phyloP scores from a whole-genome alignment of 2,329 filamentous ascomycete genomes.

The Talaromyces atroroseus region DNA sequence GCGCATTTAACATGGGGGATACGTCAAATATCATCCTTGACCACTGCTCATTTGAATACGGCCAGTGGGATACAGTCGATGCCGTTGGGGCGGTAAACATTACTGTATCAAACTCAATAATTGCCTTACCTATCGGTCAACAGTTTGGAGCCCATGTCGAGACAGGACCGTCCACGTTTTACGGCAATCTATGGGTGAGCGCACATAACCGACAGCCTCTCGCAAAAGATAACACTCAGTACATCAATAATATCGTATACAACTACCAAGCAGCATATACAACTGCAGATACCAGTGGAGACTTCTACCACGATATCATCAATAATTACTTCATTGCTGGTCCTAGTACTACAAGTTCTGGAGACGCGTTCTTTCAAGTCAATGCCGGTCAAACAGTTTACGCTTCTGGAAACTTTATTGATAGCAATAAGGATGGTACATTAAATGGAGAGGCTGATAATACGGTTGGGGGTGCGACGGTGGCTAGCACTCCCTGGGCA shows the following conservation, averaged over 20 bases:
- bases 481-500: background rate
- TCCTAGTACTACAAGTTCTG: slow-evolving; percentile 39
- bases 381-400: slow-evolving; percentile 51
- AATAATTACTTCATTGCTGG: slow-evolving; percentile 56
- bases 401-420: slow-evolving; percentile 50
- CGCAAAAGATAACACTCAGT: slow-evolving; percentile 54
- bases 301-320: slow-evolving; percentile 49
- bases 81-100: slow-evolving; percentile 45
- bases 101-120: slow-evolving; percentile 50
- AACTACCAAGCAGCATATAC: slow-evolving; percentile 56
- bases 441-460: slow-evolving; percentile 38
- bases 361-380: slow-evolving; percentile 51
- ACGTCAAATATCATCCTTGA: slow-evolving; percentile 54
- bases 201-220: slow-evolving; percentile 56
- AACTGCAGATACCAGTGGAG: slow-evolving; percentile 45
- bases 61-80: slow-evolving; percentile 54
- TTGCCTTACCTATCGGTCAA: slow-evolving; percentile 36
- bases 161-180: slow-evolving; percentile 47
- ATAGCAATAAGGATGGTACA: slow-evolving; percentile 45
- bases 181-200: slow-evolving; percentile 53
- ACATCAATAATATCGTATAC: slow-evolving; percentile 48
- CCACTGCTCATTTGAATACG: slow-evolving; percentile 51
- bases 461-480: background rate
- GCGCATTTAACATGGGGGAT: slow-evolving; percentile 50
- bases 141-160: slow-evolving; percentile 51